A percentile compares a stretch with the other conserved stretches of the same genome.
phyloP scores from a whole-genome alignment of 768 basidiomycete genomes.

The Tulasnella sp. region DNA sequence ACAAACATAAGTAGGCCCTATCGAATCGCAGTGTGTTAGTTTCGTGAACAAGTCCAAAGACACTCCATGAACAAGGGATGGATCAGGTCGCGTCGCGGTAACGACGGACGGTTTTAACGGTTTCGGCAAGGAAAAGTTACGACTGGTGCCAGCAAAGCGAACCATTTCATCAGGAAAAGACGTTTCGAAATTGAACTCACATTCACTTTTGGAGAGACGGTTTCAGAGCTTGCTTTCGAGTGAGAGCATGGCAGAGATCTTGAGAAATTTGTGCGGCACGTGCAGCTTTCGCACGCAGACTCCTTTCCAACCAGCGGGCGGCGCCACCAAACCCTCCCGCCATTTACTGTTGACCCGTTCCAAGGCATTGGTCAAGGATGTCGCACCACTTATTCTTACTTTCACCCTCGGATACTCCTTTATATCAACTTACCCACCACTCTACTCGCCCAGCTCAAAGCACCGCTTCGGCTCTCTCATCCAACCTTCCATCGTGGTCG shows the following conservation, averaged over 20 bases:
- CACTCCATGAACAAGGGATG: not conserved
- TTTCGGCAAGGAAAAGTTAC: not conserved
- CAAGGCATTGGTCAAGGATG: too few species aligned
- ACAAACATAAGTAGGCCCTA: too few species aligned
- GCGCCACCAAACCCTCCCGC: not conserved
- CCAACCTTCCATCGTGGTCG: slow-evolving; percentile 83
- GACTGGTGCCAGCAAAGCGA: slow-evolving; percentile 14
- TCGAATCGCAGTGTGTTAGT: not conserved
- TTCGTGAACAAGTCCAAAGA: not conserved
- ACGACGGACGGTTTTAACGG: slow-evolving; percentile 1
- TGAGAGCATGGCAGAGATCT: not conserved
- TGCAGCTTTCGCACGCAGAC: not conserved
- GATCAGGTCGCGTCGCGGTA: slow-evolving; percentile 1
- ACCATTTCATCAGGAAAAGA: not conserved
- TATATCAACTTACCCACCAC: slow-evolving; percentile 76
- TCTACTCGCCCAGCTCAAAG: slow-evolving; percentile 63
- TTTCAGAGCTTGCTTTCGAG: not conserved
- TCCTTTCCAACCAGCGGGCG: not conserved
- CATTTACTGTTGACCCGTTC: not conserved
- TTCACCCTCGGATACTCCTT: slow-evolving; percentile 78
- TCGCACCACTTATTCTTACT: slow-evolving; percentile 51
- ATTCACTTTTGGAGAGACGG: not conserved
- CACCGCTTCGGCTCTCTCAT: slow-evolving; percentile 59
- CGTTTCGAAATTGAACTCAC: not conserved
- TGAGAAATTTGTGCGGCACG: not conserved